Evolutionary conservation across 1,284 basidiomycete species (phyloP).

Genomic region (Cutaneotrichosporon sp.): DNA sequence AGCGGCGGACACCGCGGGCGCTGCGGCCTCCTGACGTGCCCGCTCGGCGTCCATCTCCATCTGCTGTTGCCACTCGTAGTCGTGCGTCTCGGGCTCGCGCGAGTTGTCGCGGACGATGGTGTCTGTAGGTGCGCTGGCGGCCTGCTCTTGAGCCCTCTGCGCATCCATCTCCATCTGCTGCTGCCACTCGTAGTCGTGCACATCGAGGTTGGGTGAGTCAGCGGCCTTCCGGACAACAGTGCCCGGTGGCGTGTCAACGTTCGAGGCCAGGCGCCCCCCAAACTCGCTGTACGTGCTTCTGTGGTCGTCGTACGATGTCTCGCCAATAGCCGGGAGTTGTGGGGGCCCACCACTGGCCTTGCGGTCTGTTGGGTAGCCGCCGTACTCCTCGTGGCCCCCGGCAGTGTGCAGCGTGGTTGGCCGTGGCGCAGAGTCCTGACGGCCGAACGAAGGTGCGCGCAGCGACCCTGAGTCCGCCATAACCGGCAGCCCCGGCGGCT

Average conservation of each 20-base stretch:
- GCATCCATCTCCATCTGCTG: conserved; percentile 44
- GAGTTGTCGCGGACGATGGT: too few relatives aligned
- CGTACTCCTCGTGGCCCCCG: conserved; percentile 42
- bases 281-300: conserved; percentile 27
- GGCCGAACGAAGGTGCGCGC: conserved; percentile 27
- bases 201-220: not conserved
- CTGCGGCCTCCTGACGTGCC: conserved; percentile 15
- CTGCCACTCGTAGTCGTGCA: conserved; percentile 46
- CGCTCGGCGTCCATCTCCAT: conserved; percentile 34
- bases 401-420: conserved; percentile 21
- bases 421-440: conserved; percentile 12
- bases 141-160: conserved; percentile 18
- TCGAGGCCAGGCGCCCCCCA: conserved; percentile 20
- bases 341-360: conserved; percentile 9
- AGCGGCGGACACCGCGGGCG: not conserved
- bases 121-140: not conserved
- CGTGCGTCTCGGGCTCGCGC: conserved; percentile 11
- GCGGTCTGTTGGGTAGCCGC: conserved; percentile 35
- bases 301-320: conserved; percentile 9
- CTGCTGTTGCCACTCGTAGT: conserved; percentile 51
- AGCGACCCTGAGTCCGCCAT: conserved; percentile 26
- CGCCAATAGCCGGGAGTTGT: conserved; percentile 12
- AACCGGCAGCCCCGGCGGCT: conserved; percentile 44
- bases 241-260: conserved; percentile 1
- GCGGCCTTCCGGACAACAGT: conserved; percentile 5